phyloP scores from a whole-genome alignment of 2,329 filamentous ascomycete species.

The Xylariaceae sp. region DNA sequence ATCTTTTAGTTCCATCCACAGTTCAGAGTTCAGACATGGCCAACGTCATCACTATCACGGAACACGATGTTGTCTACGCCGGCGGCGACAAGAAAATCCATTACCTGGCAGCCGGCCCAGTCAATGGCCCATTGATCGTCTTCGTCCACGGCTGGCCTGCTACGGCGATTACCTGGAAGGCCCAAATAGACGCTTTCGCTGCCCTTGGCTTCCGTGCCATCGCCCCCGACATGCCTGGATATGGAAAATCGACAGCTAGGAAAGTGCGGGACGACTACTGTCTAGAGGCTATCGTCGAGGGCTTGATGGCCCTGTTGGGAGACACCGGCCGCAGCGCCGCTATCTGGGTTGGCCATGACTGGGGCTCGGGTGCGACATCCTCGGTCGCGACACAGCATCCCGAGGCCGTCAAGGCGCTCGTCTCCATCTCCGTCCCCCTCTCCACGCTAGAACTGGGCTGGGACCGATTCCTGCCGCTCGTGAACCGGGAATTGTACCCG shows the following conservation, averaged over 20 bases:
- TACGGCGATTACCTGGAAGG: constrained; percentile 32
- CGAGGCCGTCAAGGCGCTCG: constrained; percentile 24
- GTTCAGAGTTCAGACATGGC: constrained; percentile 2
- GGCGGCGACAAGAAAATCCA: constrained; percentile 27
- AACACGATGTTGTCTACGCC: constrained; percentile 20
- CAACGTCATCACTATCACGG: constrained; percentile 2
- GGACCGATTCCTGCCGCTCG: constrained; percentile 29
- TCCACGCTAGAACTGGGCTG: constrained; percentile 37
- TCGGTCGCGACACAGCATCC: constrained; percentile 29
- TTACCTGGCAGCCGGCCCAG: constrained; percentile 29
- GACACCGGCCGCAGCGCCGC: constrained; percentile 32
- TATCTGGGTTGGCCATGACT: constrained; percentile 45
- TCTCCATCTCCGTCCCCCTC: constrained; percentile 37
- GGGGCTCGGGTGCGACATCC: constrained; percentile 31
- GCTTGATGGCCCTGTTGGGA: constrained; percentile 32
- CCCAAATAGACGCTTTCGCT: constrained; percentile 28
- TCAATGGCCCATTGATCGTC: constrained; percentile 28
- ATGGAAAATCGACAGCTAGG: constrained; percentile 33
- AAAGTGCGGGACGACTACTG: constrained; percentile 28
- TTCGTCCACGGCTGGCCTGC: constrained; percentile 37
- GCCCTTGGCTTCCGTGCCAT: constrained; percentile 31
- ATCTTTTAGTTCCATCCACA: background rate
- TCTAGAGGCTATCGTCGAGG: constrained; percentile 30
- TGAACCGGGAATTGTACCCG: constrained; percentile 43
- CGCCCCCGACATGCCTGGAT: constrained; percentile 34